phyloP scores from a whole-genome alignment of 306 rosid genomes.

The Cicer judaicum region DNA sequence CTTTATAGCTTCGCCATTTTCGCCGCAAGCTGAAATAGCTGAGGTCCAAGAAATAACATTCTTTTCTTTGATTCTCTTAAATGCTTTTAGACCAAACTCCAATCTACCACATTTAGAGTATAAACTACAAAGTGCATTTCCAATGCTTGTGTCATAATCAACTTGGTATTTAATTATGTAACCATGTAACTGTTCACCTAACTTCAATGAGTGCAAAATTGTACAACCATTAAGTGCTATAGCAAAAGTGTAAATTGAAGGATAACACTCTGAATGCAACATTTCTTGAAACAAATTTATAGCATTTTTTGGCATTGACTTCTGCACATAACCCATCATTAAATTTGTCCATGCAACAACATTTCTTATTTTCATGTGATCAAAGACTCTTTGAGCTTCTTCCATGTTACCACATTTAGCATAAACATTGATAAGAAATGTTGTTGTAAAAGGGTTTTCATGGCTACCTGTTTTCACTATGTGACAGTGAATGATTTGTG shows the following conservation, averaged over 20 bases:
- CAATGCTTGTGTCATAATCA: slow-evolving; percentile 75
- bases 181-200: slow-evolving; percentile 83
- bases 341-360: slow-evolving; percentile 74
- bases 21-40: slow-evolving; percentile 72
- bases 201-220: slow-evolving; percentile 51
- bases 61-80: slow-evolving; percentile 63
- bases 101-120: slow-evolving; percentile 71
- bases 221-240: slow-evolving; percentile 69
- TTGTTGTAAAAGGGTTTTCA: slow-evolving; percentile 56
- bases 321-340: slow-evolving; percentile 71
- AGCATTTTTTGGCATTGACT: slow-evolving; percentile 59
- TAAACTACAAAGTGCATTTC: slow-evolving; percentile 83
- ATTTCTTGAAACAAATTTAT: slow-evolving; percentile 65
- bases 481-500: slow-evolving; percentile 69
- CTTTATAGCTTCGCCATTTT: slow-evolving; percentile 62
- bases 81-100: slow-evolving; percentile 61
- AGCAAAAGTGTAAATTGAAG: slow-evolving; percentile 73
- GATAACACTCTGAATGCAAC: slow-evolving; percentile 73
- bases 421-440: slow-evolving; percentile 68
- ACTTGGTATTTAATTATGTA: slow-evolving; percentile 66
- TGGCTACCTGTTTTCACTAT: slow-evolving; percentile 70
- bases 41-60: slow-evolving; percentile 90
- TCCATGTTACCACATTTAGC: slow-evolving; percentile 74
- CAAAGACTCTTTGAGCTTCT: slow-evolving; percentile 62
- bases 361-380: slow-evolving; percentile 62